Percentiles rank a stretch among this genome's conserved stretches.
Evolutionary conservation across 352 stramenopile species (phyloP).

Genomic region (Phytophthora podocarpi): DNA sequence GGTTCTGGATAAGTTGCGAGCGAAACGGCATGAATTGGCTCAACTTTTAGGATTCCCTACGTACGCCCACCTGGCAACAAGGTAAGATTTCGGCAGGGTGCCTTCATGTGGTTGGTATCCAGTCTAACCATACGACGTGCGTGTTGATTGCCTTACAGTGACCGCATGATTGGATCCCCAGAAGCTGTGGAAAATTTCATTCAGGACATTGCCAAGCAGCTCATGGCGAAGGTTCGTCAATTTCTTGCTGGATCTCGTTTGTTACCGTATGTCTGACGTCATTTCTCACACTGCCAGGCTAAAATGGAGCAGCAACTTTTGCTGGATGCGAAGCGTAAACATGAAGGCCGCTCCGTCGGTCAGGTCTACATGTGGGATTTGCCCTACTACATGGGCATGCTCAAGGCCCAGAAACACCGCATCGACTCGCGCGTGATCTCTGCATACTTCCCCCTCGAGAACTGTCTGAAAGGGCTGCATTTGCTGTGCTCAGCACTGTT

Average conservation of each 20-base stretch:
- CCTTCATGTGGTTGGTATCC: neutral
- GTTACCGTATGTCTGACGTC: neutral
- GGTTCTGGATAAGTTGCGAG: conserved; percentile 87
- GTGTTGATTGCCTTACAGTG: conserved; percentile 29
- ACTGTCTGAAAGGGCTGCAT: conserved; percentile 91
- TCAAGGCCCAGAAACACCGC: conserved; percentile 72
- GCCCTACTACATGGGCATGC: conserved; percentile 93
- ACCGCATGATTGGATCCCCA: conserved; percentile 88
- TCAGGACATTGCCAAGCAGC: conserved; percentile 53
- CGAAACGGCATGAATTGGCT: conserved; percentile 90
- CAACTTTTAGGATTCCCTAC: conserved; percentile 88
- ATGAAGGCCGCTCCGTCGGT: conserved; percentile 49
- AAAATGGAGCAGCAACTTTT: conserved; percentile 63
- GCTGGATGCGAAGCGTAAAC: conserved; percentile 59
- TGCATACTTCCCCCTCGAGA: conserved; percentile 91
- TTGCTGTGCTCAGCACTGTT: conserved; percentile 91
- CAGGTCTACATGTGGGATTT: conserved; percentile 94
- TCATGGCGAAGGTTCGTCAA: conserved; percentile 72
- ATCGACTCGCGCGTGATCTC: conserved; percentile 85
- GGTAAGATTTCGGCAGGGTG: conserved; percentile 49
- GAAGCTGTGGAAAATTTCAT: conserved; percentile 76
- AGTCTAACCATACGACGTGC: conserved; percentile 6
- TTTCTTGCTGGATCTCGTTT: neutral
- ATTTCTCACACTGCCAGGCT: conserved; percentile 34
- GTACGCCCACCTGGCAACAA: conserved; percentile 91